Evolutionary conservation across 305 asterid genomes (phyloP).

Genomic region (Fraxinus paxiana): DNA sequence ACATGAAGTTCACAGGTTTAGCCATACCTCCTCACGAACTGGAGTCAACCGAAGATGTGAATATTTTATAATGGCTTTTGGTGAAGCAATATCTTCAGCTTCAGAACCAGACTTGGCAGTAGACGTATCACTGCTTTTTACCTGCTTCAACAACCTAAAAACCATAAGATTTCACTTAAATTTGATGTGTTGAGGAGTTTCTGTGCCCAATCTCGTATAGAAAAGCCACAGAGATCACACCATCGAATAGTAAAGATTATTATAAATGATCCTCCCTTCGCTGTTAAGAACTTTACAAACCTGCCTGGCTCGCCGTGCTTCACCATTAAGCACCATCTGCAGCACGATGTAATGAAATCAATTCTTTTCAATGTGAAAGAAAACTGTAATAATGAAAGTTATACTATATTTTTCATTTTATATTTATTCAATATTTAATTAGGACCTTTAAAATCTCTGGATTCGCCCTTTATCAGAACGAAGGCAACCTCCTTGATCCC

Average conservation of each 20-base stretch:
- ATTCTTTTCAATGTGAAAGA: too few species aligned
- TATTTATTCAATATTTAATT: neutral
- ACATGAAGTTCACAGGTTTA: conserved; percentile 13
- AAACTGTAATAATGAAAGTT: too few species aligned
- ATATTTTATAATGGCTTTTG: conserved; percentile 72
- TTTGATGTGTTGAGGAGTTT: too few species aligned
- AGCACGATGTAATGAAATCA: too few species aligned
- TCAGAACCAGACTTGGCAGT: conserved; percentile 99
- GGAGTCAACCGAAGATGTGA: conserved; percentile 92
- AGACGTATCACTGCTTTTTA: conserved; percentile 89
- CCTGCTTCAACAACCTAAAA: conserved; percentile 35
- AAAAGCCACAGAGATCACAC: conserved; percentile 38
- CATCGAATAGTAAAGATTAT: conserved; percentile 69
- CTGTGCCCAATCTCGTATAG: neutral
- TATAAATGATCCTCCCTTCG: conserved; percentile 89
- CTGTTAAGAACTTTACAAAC: conserved; percentile 85
- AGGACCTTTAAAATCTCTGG: conserved; percentile 76
- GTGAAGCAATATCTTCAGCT: conserved; percentile 89
- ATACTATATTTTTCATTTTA: conserved; percentile 1
- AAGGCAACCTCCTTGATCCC: conserved; percentile 84
- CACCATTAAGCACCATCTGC: conserved; percentile 84
- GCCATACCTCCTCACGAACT: conserved; percentile 88
- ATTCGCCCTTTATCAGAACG: conserved; percentile 93
- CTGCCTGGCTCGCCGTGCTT: conserved; percentile 84
- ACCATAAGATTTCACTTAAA: conserved; percentile 11